A percentile compares a stretch with the other conserved stretches of the same genome.
phyloP scores from a whole-genome alignment of 768 basidiomycete genomes.

The Pleurotus tuber-regium region DNA sequence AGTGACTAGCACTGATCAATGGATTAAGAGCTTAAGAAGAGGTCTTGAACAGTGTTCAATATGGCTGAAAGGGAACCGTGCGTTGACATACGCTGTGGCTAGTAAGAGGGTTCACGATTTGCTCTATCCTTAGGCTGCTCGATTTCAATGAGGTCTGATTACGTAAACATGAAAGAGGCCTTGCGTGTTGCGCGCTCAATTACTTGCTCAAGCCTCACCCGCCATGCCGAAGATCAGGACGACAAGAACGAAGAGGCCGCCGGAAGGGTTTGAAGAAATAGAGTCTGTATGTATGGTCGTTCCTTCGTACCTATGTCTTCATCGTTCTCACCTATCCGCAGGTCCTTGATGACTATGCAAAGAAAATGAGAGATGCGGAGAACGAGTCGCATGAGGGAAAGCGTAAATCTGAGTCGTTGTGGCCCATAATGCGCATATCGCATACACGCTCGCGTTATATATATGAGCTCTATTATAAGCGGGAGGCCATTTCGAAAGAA shows the following conservation, averaged over 20 bases:
- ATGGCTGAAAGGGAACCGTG: slow-evolving; percentile 1
- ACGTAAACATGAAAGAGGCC: slow-evolving; percentile 17
- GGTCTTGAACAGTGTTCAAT: not conserved
- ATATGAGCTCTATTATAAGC: slow-evolving; percentile 98
- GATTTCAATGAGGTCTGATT: slow-evolving; percentile 9
- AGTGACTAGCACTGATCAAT: too few species aligned
- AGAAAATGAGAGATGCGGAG: slow-evolving; percentile 99
- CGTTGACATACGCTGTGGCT: not conserved
- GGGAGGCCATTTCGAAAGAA: slow-evolving; percentile 89
- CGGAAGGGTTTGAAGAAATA: slow-evolving; percentile 95
- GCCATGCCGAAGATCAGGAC: slow-evolving; percentile 94
- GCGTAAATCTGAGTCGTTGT: slow-evolving; percentile 86
- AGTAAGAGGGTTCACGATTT: too few species aligned
- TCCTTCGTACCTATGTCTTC: not conserved
- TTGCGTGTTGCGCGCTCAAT: not conserved
- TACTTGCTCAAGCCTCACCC: slow-evolving; percentile 12
- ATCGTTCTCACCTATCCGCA: slow-evolving; percentile 26
- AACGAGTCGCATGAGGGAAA: slow-evolving; percentile 99
- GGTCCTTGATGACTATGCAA: slow-evolving; percentile 97
- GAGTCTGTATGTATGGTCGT: slow-evolving; percentile 52
- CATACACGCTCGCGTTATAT: slow-evolving; percentile 96
- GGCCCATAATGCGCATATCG: slow-evolving; percentile 98
- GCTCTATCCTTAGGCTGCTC: too few species aligned
- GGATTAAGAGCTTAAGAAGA: too few species aligned
- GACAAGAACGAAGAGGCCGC: slow-evolving; percentile 88